Conservation (phyloP, 1,284 basidiomycete species). For the Quambalaria eucalypti region DNA sequence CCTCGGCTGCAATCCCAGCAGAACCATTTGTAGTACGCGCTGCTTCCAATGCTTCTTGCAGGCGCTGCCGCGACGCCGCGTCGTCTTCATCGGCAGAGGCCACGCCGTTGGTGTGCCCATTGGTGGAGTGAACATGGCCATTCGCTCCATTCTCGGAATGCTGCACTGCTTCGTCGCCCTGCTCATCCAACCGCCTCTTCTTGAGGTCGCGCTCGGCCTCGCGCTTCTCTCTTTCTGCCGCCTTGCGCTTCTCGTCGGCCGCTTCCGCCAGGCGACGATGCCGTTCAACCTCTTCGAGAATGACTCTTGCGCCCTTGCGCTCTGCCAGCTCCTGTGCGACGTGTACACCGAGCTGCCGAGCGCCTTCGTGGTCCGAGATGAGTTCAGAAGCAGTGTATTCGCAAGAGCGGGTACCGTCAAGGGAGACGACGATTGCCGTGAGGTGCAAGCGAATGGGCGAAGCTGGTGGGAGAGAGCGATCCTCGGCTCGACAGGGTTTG, state of each 20-base stretch:
- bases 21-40: not conserved
- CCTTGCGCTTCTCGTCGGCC: conserved; percentile 25
- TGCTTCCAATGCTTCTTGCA: conserved; percentile 16
- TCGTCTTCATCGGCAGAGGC: conserved; percentile 10
- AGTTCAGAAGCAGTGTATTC: conserved; percentile 18
- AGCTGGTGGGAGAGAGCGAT: conserved; percentile 21
- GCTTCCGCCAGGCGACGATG: conserved; percentile 41
- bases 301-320: conserved; percentile 29
- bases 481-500: not conserved
- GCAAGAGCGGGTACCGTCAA: conserved; percentile 34
- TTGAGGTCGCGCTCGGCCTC: not conserved
- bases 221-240: conserved; percentile 13
- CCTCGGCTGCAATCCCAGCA: conserved; percentile 1
- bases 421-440: conserved; percentile 43
- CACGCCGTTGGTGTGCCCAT: conserved; percentile 4
- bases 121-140: not conserved
- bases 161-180: not conserved
- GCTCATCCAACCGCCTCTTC: not conserved
- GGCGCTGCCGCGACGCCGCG: conserved; percentile 15
- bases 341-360: conserved; percentile 25
- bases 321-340: conserved; percentile 36
- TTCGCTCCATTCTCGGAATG: conserved; percentile 1
- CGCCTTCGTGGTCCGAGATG: conserved; percentile 26
- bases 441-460: conserved; percentile 24
- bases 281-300: conserved; percentile 43